phyloP scores from a whole-genome alignment of 768 basidiomycete species.

The Calocybe cyanea region DNA sequence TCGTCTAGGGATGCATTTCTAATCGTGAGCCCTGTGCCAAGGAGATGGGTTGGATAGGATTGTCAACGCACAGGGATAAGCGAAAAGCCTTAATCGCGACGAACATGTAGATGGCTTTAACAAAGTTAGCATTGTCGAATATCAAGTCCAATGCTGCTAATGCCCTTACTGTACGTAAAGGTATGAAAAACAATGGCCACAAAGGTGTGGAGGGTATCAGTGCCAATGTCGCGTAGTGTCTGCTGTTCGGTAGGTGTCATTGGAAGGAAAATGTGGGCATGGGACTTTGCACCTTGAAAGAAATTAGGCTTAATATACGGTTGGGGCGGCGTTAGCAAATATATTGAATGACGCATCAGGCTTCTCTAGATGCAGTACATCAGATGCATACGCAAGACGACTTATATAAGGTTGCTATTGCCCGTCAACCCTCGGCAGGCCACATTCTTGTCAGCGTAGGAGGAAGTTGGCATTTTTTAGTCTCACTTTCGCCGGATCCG shows the following conservation, averaged over 20 bases:
- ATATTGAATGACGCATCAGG: too few species aligned
- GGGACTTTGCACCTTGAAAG: neutral
- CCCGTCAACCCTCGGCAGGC: too few species aligned
- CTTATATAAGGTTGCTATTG: too few species aligned
- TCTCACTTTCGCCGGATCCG: too few species aligned
- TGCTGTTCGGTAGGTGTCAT: neutral
- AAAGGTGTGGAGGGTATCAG: constrained; percentile 6
- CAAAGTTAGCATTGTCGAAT: too few species aligned
- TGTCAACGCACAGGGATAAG: neutral
- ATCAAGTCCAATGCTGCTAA: too few species aligned
- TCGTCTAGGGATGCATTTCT: neutral
- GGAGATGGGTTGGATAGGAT: neutral
- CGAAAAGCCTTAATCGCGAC: constrained; percentile 5
- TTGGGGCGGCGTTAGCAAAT: too few species aligned
- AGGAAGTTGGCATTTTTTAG: too few species aligned
- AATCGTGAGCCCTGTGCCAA: too few species aligned
- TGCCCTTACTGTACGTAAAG: constrained; percentile 2
- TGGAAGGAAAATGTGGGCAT: neutral
- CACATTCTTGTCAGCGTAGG: too few species aligned
- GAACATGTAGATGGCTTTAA: constrained; percentile 5
- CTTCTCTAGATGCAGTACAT: neutral
- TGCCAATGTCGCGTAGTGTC: constrained; percentile 1
- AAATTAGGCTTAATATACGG: too few species aligned
- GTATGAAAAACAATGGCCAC: constrained; percentile 9
- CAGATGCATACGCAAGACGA: constrained; percentile 2